phyloP scores from a whole-genome alignment of 495 filamentous ascomycete genomes.

The Podospora comata region DNA sequence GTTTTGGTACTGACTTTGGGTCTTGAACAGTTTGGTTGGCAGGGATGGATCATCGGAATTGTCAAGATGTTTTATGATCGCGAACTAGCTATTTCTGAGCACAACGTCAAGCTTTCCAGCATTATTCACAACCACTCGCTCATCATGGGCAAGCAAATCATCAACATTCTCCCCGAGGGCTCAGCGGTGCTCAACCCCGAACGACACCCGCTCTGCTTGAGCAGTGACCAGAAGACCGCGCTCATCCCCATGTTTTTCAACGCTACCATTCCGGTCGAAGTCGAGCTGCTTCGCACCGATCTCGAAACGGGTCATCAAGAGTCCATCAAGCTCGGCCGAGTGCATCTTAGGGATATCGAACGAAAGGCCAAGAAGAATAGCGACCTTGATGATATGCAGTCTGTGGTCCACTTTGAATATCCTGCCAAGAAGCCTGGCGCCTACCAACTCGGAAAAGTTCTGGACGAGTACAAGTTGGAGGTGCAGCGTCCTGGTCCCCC shows the following conservation, averaged over 20 bases:
- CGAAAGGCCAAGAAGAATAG: conserved; percentile 47
- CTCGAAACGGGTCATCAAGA: conserved; percentile 75
- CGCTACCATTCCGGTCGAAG: conserved; percentile 78
- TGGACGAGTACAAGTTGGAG: conserved; percentile 90
- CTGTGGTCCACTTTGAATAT: conserved; percentile 54
- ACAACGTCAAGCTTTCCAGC: conserved; percentile 77
- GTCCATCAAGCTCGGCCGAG: conserved; percentile 61
- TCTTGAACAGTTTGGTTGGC: conserved; percentile 57
- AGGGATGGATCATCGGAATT: conserved; percentile 63
- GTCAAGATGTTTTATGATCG: conserved; percentile 79
- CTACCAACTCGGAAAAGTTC: conserved; percentile 77
- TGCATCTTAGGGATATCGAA: conserved; percentile 60
- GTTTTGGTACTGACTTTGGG: conserved; percentile 20
- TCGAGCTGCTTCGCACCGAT: conserved; percentile 82
- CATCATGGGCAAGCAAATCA: conserved; percentile 91
- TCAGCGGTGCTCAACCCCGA: conserved; percentile 86
- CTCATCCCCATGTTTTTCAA: conserved; percentile 87
- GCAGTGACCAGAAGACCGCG: conserved; percentile 54
- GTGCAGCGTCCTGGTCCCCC: conserved; percentile 71
- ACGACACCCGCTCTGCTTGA: conserved; percentile 71
- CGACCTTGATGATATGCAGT: conserved; percentile 48
- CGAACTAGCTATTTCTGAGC: conserved; percentile 85
- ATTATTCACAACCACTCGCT: conserved; percentile 87
- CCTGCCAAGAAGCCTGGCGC: conserved; percentile 76
- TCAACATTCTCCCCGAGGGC: conserved; percentile 94